Percentiles rank a stretch among this genome's conserved stretches.
These are phyloP conservation scores for Cyclotella atomus DNA, from an alignment of 108 stramenopile species.

Conservation along the genomic window DNA sequence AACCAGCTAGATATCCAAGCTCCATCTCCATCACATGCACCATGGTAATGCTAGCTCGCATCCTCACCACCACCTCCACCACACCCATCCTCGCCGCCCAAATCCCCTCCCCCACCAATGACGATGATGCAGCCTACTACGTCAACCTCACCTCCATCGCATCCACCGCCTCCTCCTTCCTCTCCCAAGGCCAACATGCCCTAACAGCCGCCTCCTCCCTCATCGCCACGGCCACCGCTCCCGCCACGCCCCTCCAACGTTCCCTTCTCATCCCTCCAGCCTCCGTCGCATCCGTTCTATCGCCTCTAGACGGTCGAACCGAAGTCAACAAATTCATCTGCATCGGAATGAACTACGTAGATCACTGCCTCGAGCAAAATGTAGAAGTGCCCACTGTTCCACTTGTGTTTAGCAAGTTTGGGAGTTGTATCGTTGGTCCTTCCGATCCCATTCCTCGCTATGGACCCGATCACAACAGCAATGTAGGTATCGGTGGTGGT, in stretches of 20 bases:
- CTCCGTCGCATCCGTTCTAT: slow-evolving; percentile 26
- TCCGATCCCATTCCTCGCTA: slow-evolving; percentile 48
- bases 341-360: slow-evolving; percentile 70
- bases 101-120: slow-evolving; percentile 13
- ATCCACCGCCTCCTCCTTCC: slow-evolving; percentile 42
- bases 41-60: slow-evolving; percentile 53
- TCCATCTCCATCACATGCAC: too few relatives aligned
- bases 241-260: background rate
- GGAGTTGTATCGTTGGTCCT: slow-evolving; percentile 50
- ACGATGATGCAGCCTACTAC: slow-evolving; percentile 22
- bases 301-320: slow-evolving; percentile 53
- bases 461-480: too few relatives aligned
- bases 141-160: slow-evolving; percentile 53
- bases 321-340: slow-evolving; percentile 63
- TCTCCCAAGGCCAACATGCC: slow-evolving; percentile 20
- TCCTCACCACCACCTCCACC: slow-evolving; percentile 27
- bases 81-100: slow-evolving; percentile 30
- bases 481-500: too few relatives aligned
- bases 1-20: too few relatives aligned
- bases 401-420: slow-evolving; percentile 64
- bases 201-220: slow-evolving; percentile 33
- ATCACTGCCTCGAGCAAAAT: slow-evolving; percentile 64
- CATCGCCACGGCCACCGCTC: slow-evolving; percentile 33
- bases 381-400: slow-evolving; percentile 58
- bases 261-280: slow-evolving; percentile 22